A percentile compares a stretch with the other conserved stretches of the same genome.
phyloP scores from a whole-genome alignment of 345 rosid species.

The Pistacia integerrima region DNA sequence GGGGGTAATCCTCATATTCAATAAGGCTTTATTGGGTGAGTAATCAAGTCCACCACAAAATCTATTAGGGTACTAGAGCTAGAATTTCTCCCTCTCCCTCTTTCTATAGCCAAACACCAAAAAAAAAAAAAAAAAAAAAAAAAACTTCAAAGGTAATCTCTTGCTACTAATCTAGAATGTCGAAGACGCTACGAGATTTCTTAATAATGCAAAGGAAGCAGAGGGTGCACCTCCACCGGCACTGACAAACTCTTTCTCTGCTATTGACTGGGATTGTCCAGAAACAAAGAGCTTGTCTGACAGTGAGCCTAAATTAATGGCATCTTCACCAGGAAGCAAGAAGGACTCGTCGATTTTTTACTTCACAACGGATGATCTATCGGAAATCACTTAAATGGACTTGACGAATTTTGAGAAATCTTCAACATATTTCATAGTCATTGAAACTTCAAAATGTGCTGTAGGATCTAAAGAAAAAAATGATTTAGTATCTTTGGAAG shows the following conservation, averaged over 20 bases:
- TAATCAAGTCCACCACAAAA: too few species aligned
- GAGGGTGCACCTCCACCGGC: slow-evolving; percentile 8
- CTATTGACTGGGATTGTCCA: background rate
- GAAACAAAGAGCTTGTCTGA: background rate
- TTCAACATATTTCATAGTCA: background rate
- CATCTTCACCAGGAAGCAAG: background rate
- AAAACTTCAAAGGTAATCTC: slow-evolving; percentile 16
- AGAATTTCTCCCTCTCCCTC: background rate
- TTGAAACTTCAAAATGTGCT: background rate
- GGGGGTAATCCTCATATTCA: too few species aligned
- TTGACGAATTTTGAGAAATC: background rate
- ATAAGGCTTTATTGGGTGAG: too few species aligned
- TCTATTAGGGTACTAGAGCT: too few species aligned
- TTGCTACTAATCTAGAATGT: slow-evolving; percentile 15
- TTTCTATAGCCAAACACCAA: background rate
- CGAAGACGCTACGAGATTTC: slow-evolving; percentile 15
- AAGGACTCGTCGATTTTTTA: background rate
- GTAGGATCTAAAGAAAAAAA: slow-evolving; percentile 1
- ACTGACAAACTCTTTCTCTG: background rate
- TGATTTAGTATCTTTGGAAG: slow-evolving; percentile 1
- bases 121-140: background rate
- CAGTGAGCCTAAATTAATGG: slow-evolving; percentile 5
- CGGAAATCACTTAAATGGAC: background rate
- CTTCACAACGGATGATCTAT: background rate
- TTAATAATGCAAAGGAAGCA: slow-evolving; percentile 8